Evolutionary conservation across 2,329 filamentous ascomycete species (phyloP).

Genomic region (Exserohilum rostratum): DNA sequence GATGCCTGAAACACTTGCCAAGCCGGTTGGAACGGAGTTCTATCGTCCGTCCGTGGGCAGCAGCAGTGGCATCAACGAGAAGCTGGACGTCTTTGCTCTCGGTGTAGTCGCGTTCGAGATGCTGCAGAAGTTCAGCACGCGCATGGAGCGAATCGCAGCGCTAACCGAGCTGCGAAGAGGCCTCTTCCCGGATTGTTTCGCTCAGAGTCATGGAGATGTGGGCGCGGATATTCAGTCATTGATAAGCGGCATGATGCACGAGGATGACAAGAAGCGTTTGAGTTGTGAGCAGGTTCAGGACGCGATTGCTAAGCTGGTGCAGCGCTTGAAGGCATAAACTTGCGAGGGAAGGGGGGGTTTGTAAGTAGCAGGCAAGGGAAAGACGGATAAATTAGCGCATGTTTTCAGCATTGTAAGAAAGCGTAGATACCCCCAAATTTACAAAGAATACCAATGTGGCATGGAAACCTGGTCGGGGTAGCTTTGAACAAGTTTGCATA

Average conservation of each 20-base stretch:
- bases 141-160: slow-evolving; percentile 50
- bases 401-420: too few species aligned
- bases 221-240: slow-evolving; percentile 32
- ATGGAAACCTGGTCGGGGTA: too few species aligned
- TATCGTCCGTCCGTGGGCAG: slow-evolving; percentile 58
- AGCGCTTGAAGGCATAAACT: slow-evolving; percentile 17
- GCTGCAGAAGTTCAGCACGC: slow-evolving; percentile 56
- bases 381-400: too few species aligned
- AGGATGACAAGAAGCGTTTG: slow-evolving; percentile 37
- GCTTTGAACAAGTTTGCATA: too few species aligned
- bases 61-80: slow-evolving; percentile 50
- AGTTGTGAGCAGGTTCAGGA: slow-evolving; percentile 39
- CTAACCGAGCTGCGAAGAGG: slow-evolving; percentile 43
- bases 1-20: slow-evolving; percentile 34
- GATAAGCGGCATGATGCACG: slow-evolving; percentile 41
- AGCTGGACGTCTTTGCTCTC: slow-evolving; percentile 66
- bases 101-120: slow-evolving; percentile 69
- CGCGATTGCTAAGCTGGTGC: slow-evolving; percentile 29
- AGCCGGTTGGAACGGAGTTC: slow-evolving; percentile 65
- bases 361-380: too few species aligned
- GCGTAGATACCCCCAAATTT: too few species aligned
- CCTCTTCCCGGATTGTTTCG: slow-evolving; percentile 39
- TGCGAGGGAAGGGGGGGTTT: background rate
- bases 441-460: too few species aligned
- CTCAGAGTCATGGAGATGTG: slow-evolving; percentile 21